Evolutionary conservation across 805 yeast species (phyloP).

Genomic region (Candida taoyuanica): DNA sequence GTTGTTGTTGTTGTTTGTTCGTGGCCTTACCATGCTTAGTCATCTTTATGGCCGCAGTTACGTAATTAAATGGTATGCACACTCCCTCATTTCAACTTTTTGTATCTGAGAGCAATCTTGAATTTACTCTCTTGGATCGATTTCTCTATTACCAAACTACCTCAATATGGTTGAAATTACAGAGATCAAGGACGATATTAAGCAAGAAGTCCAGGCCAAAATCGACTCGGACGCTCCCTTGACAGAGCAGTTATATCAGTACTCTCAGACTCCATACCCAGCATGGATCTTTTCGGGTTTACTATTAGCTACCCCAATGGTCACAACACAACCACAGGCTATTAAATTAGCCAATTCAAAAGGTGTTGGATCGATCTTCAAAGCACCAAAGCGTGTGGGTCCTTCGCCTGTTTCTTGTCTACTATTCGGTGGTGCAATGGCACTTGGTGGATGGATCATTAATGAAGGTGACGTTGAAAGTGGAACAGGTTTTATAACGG

Average conservation of each 20-base stretch:
- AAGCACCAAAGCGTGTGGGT: constrained; percentile 29
- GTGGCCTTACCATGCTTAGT: no score
- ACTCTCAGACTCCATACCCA: constrained; percentile 42
- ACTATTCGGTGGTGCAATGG: constrained; percentile 57
- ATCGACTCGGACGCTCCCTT: constrained; percentile 14
- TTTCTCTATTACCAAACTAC: neutral
- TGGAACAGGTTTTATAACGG: constrained; percentile 76
- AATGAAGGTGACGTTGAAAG: constrained; percentile 70
- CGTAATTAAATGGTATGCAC: neutral
- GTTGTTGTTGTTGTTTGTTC: no score
- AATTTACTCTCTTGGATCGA: neutral
- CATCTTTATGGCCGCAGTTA: no score
- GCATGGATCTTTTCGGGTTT: constrained; percentile 38
- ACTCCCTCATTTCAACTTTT: neutral
- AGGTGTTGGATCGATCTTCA: neutral
- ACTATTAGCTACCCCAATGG: constrained; percentile 34
- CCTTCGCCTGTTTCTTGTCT: constrained; percentile 36
- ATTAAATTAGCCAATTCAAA: constrained; percentile 8
- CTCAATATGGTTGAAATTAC: constrained; percentile 22
- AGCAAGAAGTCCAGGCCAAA: constrained; percentile 8
- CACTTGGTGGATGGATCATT: constrained; percentile 69
- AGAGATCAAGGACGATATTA: constrained; percentile 20
- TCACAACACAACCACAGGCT: constrained; percentile 29
- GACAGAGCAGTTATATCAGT: constrained; percentile 26
- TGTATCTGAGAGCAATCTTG: neutral